A percentile compares a stretch with the other conserved stretches of the same genome.
phyloP scores from a whole-genome alignment of 2,329 filamentous ascomycete genomes.

The Aspergillus sp. region DNA sequence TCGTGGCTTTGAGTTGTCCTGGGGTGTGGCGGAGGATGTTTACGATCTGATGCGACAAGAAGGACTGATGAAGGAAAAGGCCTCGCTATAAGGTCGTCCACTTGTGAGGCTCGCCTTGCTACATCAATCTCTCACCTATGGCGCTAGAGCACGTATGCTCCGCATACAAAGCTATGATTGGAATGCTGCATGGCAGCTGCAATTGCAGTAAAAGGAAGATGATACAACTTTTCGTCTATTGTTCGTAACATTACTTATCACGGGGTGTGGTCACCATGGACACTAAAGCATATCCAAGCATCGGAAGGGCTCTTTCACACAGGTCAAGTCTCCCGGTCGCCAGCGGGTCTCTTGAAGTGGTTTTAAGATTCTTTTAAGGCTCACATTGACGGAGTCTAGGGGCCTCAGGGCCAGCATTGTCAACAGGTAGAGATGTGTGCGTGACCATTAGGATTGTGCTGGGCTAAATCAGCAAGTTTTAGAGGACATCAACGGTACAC shows the following conservation, averaged over 20 bases:
- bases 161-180: not conserved
- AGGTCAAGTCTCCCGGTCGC: not conserved
- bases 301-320: not conserved
- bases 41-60: constrained; percentile 40
- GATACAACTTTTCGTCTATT: not conserved
- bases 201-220: not conserved
- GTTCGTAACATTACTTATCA: not conserved
- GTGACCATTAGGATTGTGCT: not conserved
- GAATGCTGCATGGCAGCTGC: not conserved
- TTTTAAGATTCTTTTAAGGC: not conserved
- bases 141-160: not conserved
- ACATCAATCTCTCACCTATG: not conserved
- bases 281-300: not conserved
- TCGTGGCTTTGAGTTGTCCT: constrained; percentile 63
- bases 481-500: not conserved
- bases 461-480: not conserved
- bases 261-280: not conserved
- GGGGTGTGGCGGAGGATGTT: constrained; percentile 59
- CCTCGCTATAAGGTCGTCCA: constrained; percentile 22
- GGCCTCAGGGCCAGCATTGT: not conserved
- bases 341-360: not conserved
- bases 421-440: not conserved
- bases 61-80: constrained; percentile 25
- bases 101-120: not conserved
- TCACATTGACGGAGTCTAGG: not conserved